Base-by-base conservation (phyloP, 1,284 basidiomycete species). In the Rhodotorula sp. region DNA sequence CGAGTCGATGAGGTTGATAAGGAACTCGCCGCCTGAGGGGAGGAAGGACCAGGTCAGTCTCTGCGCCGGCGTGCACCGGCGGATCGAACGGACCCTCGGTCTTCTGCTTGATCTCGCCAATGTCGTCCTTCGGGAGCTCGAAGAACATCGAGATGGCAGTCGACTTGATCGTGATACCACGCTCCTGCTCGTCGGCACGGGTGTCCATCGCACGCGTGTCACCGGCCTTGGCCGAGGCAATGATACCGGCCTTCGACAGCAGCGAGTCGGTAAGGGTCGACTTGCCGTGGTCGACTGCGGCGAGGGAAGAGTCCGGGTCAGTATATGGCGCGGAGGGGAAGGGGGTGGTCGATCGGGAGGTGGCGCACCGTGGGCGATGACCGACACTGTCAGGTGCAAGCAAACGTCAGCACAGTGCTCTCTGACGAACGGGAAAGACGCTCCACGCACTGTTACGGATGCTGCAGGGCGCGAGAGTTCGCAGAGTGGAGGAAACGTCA, bases 131-230 rank as follows among this genome's bases (percentile, higher is more conserved):
- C 82, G 87, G 83, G 81, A 99, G 88, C 85, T 93, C 90, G 83
- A 99, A 99, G 86, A 97, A 98, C 97, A 99, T 99, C 74, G 97
- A 97, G 83, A 99, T 98, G 82, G 96, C 97, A 60, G 97, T 99
- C 61, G 97, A 99, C 86, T 99, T 99, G 87, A 99, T 99, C 73
- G 97, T 99, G 81, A 99, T 99, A 88, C 97, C 97, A 86, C 97
- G 95, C 84, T 99, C 97, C 83, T 97, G 99, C 86, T 99, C 97
- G 83, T 99, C 97, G 55, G 92, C 89, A 87, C 96, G 83, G 79
- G 97, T 99, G 85, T 99, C 96, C 77, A 93, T 99, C 84, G 96
- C 97, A 79, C 97, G 93, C 88, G 92, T 88, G 77, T 98, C 95
- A 84, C 95, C 96, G 77, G 97, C 94, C 84, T 97, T 97, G 81